Conservation (phyloP, 768 basidiomycete species). For the Filobasidium wieringae region DNA sequence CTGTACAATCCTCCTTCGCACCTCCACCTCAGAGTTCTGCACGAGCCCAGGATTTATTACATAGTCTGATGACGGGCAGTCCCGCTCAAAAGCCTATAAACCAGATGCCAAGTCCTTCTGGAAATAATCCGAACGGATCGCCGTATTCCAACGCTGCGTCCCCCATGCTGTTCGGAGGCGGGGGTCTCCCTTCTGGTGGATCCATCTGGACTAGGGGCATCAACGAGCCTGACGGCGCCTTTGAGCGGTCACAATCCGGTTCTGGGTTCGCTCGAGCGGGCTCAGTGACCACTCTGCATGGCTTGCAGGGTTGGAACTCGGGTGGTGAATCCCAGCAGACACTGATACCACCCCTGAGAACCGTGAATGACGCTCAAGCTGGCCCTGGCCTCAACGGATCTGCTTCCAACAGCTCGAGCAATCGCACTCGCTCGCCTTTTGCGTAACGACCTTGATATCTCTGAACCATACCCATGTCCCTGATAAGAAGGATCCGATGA, state of each 20-base stretch:
- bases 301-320: not conserved
- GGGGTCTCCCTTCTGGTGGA: not conserved
- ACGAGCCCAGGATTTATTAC: conserved; percentile 7
- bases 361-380: too few species aligned
- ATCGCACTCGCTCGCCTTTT: too few species aligned
- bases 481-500: too few species aligned
- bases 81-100: not conserved
- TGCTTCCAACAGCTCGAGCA: too few species aligned
- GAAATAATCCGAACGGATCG: not conserved
- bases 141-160: not conserved
- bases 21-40: not conserved
- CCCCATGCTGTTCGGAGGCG: not conserved
- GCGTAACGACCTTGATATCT: too few species aligned
- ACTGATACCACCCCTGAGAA: too few species aligned
- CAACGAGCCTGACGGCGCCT: conserved; percentile 1
- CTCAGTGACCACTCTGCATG: not conserved
- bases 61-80: conserved; percentile 7
- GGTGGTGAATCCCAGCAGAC: too few species aligned
- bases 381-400: too few species aligned
- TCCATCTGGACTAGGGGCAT: conserved; percentile 10
- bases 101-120: not conserved
- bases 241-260: conserved; percentile 1
- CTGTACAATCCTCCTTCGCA: not conserved
- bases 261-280: conserved; percentile 6
- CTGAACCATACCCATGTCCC: too few species aligned